Percentiles rank a stretch among this genome's conserved stretches.
Conservation (phyloP, 805 yeast species). For the Hanseniaspora clermontiae region DNA sequence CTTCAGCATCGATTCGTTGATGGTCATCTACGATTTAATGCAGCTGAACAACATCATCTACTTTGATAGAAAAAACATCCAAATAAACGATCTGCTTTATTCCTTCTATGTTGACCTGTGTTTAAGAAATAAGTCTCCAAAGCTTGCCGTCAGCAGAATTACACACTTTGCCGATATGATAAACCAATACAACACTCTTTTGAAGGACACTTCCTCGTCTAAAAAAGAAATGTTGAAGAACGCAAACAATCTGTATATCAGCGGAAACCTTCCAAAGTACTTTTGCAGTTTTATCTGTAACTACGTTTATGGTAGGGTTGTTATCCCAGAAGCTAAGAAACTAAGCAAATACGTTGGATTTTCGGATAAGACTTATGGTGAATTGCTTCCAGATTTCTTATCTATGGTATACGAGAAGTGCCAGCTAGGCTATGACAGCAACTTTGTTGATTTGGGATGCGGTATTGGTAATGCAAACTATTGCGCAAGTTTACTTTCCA, state of each 20-base stretch:
- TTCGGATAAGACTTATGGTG: slow-evolving; percentile 85
- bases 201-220: slow-evolving; percentile 16
- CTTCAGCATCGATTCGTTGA: slow-evolving; percentile 2
- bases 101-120: background rate
- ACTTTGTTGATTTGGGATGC: slow-evolving; percentile 81
- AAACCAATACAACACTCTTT: background rate
- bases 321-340: slow-evolving; percentile 56
- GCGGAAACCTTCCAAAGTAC: slow-evolving; percentile 28
- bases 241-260: slow-evolving; percentile 22
- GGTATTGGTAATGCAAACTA: slow-evolving; percentile 89
- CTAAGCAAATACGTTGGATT: slow-evolving; percentile 69
- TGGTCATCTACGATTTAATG: slow-evolving; percentile 8
- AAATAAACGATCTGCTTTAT: background rate
- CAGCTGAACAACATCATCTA: slow-evolving; percentile 1
- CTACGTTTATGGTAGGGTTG: slow-evolving; percentile 52
- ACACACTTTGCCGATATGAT: slow-evolving; percentile 16
- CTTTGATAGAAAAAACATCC: background rate
- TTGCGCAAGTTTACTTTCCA: slow-evolving; percentile 79
- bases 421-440: slow-evolving; percentile 38
- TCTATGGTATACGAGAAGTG: slow-evolving; percentile 54
- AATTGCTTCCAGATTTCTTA: slow-evolving; percentile 65
- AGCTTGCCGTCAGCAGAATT: background rate
- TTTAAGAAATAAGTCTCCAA: background rate
- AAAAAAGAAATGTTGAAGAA: slow-evolving; percentile 36
- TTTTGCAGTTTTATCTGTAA: slow-evolving; percentile 46